These are phyloP conservation scores for Fomitopsis pinicola DNA, from an alignment of 1,284 basidiomycete species.

Conservation along the genomic window DNA sequence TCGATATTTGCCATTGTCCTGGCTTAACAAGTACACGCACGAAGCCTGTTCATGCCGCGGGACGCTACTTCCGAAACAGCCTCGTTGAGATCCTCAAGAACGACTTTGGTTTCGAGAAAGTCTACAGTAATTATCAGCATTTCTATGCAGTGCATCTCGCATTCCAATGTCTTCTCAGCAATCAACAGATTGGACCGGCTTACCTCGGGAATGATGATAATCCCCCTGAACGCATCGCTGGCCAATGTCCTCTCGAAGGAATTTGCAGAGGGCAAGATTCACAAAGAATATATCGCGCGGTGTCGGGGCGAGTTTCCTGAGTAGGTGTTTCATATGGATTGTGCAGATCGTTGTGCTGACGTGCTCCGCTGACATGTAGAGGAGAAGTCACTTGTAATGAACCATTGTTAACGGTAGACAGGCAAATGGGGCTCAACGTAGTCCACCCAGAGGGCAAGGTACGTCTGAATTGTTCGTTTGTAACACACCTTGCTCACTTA, in stretches of 20 bases:
- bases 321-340: slow-evolving; percentile 41
- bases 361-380: slow-evolving; percentile 33
- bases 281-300: slow-evolving; percentile 90
- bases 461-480: not conserved
- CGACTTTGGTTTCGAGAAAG: slow-evolving; percentile 81
- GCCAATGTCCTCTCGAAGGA: slow-evolving; percentile 76
- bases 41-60: slow-evolving; percentile 87
- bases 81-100: slow-evolving; percentile 83
- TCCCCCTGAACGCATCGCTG: slow-evolving; percentile 73
- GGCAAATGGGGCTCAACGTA: slow-evolving; percentile 94
- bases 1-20: too few relatives aligned
- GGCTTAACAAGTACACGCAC: not conserved
- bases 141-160: not conserved
- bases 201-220: slow-evolving; percentile 95
- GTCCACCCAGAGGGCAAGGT: slow-evolving; percentile 94
- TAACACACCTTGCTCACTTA: not conserved
- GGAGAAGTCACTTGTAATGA: slow-evolving; percentile 81
- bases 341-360: not conserved
- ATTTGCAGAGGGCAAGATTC: slow-evolving; percentile 77
- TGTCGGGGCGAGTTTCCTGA: slow-evolving; percentile 81
- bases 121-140: slow-evolving; percentile 66
- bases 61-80: slow-evolving; percentile 85
- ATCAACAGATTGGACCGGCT: slow-evolving; percentile 93
- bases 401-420: slow-evolving; percentile 88
- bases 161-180: slow-evolving; percentile 43